Evolutionary conservation across 139 green algal species (phyloP).

Genomic region (Micromonas pusilla): DNA sequence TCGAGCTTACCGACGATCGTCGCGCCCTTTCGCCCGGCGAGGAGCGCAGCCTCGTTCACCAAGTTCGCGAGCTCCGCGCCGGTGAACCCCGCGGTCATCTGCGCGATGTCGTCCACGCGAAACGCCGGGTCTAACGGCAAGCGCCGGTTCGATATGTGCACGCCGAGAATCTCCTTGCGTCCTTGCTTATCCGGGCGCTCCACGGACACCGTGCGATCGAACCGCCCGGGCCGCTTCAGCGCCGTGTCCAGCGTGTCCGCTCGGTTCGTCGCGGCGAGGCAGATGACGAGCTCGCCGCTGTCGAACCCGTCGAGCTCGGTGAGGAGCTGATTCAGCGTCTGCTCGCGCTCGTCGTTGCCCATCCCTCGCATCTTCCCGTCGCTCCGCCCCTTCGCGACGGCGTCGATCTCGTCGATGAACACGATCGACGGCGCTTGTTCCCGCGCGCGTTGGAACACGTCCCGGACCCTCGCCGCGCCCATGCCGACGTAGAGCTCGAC

Average conservation of each 20-base stretch:
- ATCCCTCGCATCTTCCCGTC: conserved; percentile 57
- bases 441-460: conserved; percentile 69
- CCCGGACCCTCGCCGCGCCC: conserved; percentile 70
- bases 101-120: conserved; percentile 7
- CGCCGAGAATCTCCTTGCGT: conserved; percentile 22
- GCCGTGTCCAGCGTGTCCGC: conserved; percentile 78
- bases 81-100: conserved; percentile 24
- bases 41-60: conserved; percentile 82
- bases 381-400: conserved; percentile 67
- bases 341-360: conserved; percentile 78
- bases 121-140: neutral
- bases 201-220: conserved; percentile 53
- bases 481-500: conserved; percentile 88
- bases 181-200: conserved; percentile 22
- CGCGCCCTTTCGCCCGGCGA: conserved; percentile 55
- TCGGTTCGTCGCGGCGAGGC: conserved; percentile 89
- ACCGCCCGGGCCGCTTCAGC: conserved; percentile 72
- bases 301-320: conserved; percentile 83
- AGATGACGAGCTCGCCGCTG: conserved; percentile 58
- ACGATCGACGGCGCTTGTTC: conserved; percentile 81
- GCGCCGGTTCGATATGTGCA: neutral
- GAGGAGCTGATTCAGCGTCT: conserved; percentile 88
- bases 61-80: conserved; percentile 93
- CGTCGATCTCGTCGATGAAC: conserved; percentile 93
- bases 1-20: conserved; percentile 52